phyloP scores from a whole-genome alignment of 257 asterid species.

The Linderniella brevidens region DNA sequence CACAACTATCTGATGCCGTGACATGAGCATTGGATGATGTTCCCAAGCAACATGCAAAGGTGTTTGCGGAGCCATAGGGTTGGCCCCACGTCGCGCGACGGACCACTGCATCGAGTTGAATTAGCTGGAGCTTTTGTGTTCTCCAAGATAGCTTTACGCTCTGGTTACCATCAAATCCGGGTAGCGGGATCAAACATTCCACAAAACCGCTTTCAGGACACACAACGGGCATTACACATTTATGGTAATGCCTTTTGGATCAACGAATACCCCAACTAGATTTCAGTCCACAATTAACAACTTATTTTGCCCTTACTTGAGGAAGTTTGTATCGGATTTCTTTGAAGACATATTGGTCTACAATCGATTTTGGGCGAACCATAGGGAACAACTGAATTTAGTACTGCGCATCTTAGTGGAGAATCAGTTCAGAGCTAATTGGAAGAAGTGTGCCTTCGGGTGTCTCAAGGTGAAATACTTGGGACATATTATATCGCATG shows the following conservation, averaged over 20 bases:
- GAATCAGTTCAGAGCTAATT: background rate
- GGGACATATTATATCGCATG: background rate
- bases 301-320: background rate
- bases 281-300: slow-evolving; percentile 4
- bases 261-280: slow-evolving; percentile 2
- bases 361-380: background rate
- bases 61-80: slow-evolving; percentile 1
- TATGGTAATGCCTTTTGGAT: background rate
- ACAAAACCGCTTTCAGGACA: background rate
- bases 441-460: slow-evolving; percentile 3
- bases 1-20: background rate
- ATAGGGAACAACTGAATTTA: background rate
- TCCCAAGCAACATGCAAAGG: background rate
- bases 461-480: background rate
- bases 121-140: background rate
- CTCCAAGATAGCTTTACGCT: background rate
- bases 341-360: slow-evolving; percentile 6
- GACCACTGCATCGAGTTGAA: slow-evolving; percentile 1
- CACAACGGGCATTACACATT: background rate
- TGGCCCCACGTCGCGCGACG: background rate
- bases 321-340: background rate
- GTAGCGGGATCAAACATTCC: background rate
- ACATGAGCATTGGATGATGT: background rate
- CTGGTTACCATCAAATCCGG: background rate
- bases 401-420: background rate